Evolutionary conservation across 2,329 filamentous ascomycete genomes (phyloP).

Genomic region (Aotearoamyces nothofagi): DNA sequence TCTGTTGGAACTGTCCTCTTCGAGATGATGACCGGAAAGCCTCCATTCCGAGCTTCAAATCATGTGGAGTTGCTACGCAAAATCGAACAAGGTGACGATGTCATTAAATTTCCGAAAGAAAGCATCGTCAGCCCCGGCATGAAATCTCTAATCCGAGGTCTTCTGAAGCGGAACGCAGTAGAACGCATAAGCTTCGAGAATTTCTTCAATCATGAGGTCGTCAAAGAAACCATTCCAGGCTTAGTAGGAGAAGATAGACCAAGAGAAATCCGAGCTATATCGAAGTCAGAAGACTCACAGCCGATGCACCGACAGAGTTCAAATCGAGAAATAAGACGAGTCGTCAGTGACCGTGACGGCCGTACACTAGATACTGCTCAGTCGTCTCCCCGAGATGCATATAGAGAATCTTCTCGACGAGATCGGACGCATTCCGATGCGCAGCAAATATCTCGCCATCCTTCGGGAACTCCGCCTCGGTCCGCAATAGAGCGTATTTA

Average conservation of each 20-base stretch:
- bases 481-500: constrained; percentile 2
- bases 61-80: constrained; percentile 87
- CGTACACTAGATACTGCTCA: constrained; percentile 7
- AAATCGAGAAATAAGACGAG: constrained; percentile 8
- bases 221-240: constrained; percentile 63
- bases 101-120: constrained; percentile 68
- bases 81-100: constrained; percentile 79
- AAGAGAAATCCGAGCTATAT: constrained; percentile 10
- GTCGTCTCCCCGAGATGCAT: constrained; percentile 13
- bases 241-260: constrained; percentile 61
- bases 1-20: constrained; percentile 91
- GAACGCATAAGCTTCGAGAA: constrained; percentile 76
- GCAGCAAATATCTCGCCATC: constrained; percentile 7
- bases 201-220: constrained; percentile 65
- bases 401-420: constrained; percentile 10
- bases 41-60: constrained; percentile 83
- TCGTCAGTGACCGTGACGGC: constrained; percentile 5
- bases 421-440: no score
- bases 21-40: constrained; percentile 84
- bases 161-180: constrained; percentile 74
- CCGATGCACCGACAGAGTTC: constrained; percentile 12
- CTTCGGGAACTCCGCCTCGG: constrained; percentile 10
- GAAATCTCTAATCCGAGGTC: constrained; percentile 62
- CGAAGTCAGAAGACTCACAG: constrained; percentile 7
- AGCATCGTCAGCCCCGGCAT: constrained; percentile 57